Evolutionary conservation across 495 filamentous ascomycete genomes (phyloP).

Genomic region (Aspergillus leporis): DNA sequence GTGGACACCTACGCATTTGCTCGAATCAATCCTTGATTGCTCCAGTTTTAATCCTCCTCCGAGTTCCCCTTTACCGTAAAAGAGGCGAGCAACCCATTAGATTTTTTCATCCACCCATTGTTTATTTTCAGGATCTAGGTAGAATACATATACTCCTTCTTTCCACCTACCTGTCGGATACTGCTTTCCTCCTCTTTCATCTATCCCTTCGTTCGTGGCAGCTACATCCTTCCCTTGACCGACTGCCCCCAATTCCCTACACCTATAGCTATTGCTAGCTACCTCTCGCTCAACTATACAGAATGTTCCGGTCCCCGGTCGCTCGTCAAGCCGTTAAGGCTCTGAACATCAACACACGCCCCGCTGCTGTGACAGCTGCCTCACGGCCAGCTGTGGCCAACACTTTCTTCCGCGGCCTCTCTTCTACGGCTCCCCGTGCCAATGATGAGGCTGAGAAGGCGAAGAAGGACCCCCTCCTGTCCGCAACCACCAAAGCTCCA

Average conservation of each 20-base stretch:
- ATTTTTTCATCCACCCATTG: conserved; percentile 3
- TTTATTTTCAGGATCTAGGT: background rate
- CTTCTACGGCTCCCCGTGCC: conserved; percentile 30
- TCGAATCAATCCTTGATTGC: background rate
- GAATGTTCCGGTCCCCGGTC: conserved; percentile 37
- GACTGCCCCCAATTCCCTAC: background rate
- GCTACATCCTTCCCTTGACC: background rate
- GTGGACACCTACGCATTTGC: conserved; percentile 14
- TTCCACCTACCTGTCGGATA: background rate
- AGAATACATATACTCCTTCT: conserved; percentile 9
- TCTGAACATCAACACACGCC: conserved; percentile 24
- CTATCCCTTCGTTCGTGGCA: background rate
- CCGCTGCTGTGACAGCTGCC: conserved; percentile 19
- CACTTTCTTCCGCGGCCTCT: conserved; percentile 29
- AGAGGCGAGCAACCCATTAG: background rate
- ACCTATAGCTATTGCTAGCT: background rate
- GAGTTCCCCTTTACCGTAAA: conserved; percentile 1
- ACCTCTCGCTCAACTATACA: conserved; percentile 6
- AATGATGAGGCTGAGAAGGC: conserved; percentile 27
- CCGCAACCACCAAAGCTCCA: conserved; percentile 36
- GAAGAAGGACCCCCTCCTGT: conserved; percentile 30
- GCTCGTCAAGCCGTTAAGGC: conserved; percentile 33
- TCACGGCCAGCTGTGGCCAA: conserved; percentile 12
- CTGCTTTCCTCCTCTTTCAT: conserved; percentile 3
- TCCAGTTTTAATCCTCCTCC: background rate